Base-by-base conservation (phyloP, 768 basidiomycete species). In the Thelephora aurantiotincta region DNA sequence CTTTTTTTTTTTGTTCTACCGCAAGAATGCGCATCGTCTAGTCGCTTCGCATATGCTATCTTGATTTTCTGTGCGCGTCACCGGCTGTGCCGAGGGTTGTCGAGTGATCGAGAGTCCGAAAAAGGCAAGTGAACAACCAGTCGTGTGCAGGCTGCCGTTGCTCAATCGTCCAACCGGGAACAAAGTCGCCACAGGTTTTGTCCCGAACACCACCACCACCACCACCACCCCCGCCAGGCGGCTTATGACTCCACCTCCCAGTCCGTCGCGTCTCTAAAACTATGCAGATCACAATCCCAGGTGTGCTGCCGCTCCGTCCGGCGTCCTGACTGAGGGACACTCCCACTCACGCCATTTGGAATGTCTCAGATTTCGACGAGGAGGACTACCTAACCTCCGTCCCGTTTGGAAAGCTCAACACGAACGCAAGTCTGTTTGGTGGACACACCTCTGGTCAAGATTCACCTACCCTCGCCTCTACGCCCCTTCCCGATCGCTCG, bases 351-450 rank as follows among this genome's bases (percentile, higher is more conserved):
- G 34, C 23, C 20, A 42, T 44, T 49, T 30, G 36, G 33, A 5
- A 41, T 12, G 35, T 11, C 20, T 41, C 56, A 90, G 87, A 86
- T 60, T 82, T 90, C 63, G 82, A 80, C 55, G 85, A 81, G 54
- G 84, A 87, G 54, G 82, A 84, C 52, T 80, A 84, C 55, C 74
- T 72, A 2, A 76, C 83, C 16, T 67, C 73, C 18, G 76, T 30
- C 4, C 78, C 83, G 1, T 88, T 89, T 63, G 81, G 82, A 47
- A 77, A 83, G 73, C 46, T 53, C 26, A 67, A 67, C 33, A 64
- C 61, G 36, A 30, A 30, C 26, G 9, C 26, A 4, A 30, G 26
- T 30, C 26, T 30, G 9, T 30, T 30, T 30, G 61, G 65, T 11
- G 59, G 61, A 34, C 46, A 48, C 61, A 55, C 56, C 43, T 70